phyloP scores from a whole-genome alignment of 345 rosid species.

The Anastatica hierochuntica region DNA sequence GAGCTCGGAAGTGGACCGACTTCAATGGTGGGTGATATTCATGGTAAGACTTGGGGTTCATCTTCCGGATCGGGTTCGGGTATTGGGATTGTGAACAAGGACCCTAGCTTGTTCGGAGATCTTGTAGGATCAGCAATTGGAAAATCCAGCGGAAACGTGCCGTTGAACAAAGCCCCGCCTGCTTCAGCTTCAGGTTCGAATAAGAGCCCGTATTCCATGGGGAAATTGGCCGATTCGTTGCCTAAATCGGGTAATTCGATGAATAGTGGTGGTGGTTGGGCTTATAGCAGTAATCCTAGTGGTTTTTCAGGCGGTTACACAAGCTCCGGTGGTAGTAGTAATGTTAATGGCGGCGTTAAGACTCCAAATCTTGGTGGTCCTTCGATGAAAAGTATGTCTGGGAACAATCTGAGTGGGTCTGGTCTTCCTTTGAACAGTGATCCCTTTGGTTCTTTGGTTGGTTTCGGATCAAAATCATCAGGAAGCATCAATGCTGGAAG shows the following conservation, averaged over 20 bases:
- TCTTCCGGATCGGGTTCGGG: slow-evolving; percentile 38
- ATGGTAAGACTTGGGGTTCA: slow-evolving; percentile 77
- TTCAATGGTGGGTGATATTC: slow-evolving; percentile 88
- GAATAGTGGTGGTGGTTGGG: slow-evolving; percentile 40
- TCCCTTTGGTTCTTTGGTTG: slow-evolving; percentile 76
- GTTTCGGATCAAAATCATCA: slow-evolving; percentile 51
- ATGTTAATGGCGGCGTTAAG: slow-evolving; percentile 20
- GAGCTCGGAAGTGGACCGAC: slow-evolving; percentile 42
- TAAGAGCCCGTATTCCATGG: slow-evolving; percentile 60
- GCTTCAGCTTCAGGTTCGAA: slow-evolving; percentile 23
- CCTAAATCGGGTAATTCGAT: slow-evolving; percentile 43
- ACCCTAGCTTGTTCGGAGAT: slow-evolving; percentile 77
- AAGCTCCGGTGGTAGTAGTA: slow-evolving; percentile 24
- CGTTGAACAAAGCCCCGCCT: slow-evolving; percentile 54
- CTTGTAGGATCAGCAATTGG: slow-evolving; percentile 78
- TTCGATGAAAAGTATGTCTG: slow-evolving; percentile 45
- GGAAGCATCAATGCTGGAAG: slow-evolving; percentile 40
- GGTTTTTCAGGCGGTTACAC: slow-evolving; percentile 10
- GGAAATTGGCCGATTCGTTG: slow-evolving; percentile 68
- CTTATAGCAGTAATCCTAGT: slow-evolving; percentile 28
- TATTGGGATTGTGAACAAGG: slow-evolving; percentile 60
- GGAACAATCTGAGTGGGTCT: slow-evolving; percentile 26
- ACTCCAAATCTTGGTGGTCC: slow-evolving; percentile 55
- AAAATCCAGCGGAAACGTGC: slow-evolving; percentile 42
- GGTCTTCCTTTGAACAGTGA: slow-evolving; percentile 47